These are phyloP conservation scores for Ophiostoma sp. DNA, from an alignment of 2,329 filamentous ascomycete species.

Conservation along the genomic window DNA sequence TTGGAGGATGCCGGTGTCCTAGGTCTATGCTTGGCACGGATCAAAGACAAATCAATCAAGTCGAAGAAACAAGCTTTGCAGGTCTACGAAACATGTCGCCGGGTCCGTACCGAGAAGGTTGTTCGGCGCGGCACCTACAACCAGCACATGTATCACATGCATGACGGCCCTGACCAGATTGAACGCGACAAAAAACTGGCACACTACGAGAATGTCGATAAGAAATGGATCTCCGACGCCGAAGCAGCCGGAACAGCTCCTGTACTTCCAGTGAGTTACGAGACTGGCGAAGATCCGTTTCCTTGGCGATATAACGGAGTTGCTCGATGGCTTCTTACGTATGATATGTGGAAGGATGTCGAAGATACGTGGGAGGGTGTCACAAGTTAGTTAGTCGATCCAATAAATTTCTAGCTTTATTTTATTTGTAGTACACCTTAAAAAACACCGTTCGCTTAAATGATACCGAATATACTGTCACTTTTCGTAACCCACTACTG, in stretches of 20 bases:
- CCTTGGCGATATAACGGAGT: constrained; percentile 27
- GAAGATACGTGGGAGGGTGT: constrained; percentile 12
- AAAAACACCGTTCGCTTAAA: too few species aligned
- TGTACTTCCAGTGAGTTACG: constrained; percentile 15
- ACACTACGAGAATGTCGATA: constrained; percentile 18
- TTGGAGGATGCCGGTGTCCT: constrained; percentile 41
- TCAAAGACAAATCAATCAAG: constrained; percentile 14
- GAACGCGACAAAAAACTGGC: constrained; percentile 21
- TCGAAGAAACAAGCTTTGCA: constrained; percentile 20
- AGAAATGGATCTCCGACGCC: constrained; percentile 18
- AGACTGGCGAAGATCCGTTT: constrained; percentile 25
- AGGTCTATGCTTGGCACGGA: constrained; percentile 26
- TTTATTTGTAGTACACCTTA: too few species aligned
- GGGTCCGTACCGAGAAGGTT: constrained; percentile 22
- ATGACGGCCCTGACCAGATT: constrained; percentile 24
- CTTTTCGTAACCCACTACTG: too few species aligned
- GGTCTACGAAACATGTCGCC: constrained; percentile 26
- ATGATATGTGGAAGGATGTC: constrained; percentile 26
- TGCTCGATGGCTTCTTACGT: constrained; percentile 26
- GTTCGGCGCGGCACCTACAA: constrained; percentile 26
- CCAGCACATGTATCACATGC: constrained; percentile 27
- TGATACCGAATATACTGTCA: too few species aligned
- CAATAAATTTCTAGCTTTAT: neutral
- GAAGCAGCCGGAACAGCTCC: neutral
- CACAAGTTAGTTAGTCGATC: neutral